Conservation (phyloP, 176 grass and related monocot genomes). For the Dendrocalamus sinicus region DNA sequence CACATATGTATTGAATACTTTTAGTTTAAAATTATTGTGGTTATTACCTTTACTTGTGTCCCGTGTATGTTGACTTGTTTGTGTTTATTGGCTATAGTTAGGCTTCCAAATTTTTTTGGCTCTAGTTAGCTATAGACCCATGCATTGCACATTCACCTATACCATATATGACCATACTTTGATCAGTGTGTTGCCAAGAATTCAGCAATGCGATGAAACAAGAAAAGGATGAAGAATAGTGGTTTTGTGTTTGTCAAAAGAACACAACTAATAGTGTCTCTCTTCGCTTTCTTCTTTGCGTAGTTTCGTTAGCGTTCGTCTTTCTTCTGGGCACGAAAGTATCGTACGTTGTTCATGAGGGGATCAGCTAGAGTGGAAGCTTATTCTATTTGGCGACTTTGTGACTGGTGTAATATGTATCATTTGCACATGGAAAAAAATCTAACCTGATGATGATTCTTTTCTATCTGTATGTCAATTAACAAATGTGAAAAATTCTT, state of each 20-base stretch:
- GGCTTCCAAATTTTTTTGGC: too few species aligned
- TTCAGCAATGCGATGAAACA: slow-evolving; percentile 26
- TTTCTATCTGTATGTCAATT: not conserved
- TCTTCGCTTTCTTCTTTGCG: not conserved
- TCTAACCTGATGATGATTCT: slow-evolving; percentile 33
- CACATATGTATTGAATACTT: too few species aligned
- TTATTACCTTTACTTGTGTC: too few species aligned
- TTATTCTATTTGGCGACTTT: slow-evolving; percentile 24
- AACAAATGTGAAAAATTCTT: not conserved
- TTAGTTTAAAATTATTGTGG: too few species aligned
- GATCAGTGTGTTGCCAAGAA: not conserved
- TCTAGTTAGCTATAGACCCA: not conserved
- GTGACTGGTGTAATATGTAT: slow-evolving; percentile 49
- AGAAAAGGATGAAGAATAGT: not conserved
- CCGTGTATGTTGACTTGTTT: too few species aligned
- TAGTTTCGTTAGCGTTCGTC: slow-evolving; percentile 12
- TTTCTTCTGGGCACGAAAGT: slow-evolving; percentile 13
- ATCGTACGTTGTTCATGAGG: not conserved
- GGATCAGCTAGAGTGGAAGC: slow-evolving; percentile 12
- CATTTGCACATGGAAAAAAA: slow-evolving; percentile 57
- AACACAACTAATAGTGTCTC: not conserved
- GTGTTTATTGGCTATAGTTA: too few species aligned
- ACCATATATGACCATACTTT: slow-evolving; percentile 23
- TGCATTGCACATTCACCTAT: slow-evolving; percentile 39
- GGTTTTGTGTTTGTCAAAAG: not conserved